phyloP scores from a whole-genome alignment of 441 rosid species.

The Euphorbia celastroides region DNA sequence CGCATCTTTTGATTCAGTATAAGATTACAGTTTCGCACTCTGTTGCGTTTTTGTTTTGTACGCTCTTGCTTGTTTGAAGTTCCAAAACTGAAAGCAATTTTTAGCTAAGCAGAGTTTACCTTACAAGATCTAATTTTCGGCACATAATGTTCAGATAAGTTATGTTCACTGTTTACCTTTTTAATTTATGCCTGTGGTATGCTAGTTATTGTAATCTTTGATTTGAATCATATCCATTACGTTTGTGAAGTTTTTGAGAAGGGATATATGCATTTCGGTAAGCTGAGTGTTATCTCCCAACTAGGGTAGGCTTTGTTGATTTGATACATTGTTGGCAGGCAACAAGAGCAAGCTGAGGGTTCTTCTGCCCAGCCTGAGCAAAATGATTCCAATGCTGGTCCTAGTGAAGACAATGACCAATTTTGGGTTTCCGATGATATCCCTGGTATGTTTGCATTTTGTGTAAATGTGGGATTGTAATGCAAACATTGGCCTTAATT shows the following conservation, averaged over 20 bases:
- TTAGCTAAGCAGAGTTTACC: neutral
- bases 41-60: neutral
- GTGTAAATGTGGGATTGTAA: neutral
- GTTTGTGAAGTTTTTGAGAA: neutral
- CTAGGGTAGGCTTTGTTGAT: neutral
- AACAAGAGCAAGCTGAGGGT: conserved; percentile 45
- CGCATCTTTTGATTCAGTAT: neutral
- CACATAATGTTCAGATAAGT: neutral
- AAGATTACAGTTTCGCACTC: neutral
- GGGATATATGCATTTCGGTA: neutral
- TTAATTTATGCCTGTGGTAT: neutral
- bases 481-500: conserved; percentile 7
- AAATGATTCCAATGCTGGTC: conserved; percentile 29
- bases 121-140: neutral
- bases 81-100: neutral
- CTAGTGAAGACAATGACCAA: conserved; percentile 54
- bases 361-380: conserved; percentile 33
- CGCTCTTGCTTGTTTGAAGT: neutral
- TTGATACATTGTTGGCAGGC: conserved; percentile 32
- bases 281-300: neutral
- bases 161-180: neutral
- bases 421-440: conserved; percentile 73
- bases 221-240: neutral
- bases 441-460: conserved; percentile 43
- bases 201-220: neutral